Evolutionary conservation across 192 early-diverging fungal species (phyloP).

Genomic region (Umbelopsis sp.): DNA sequence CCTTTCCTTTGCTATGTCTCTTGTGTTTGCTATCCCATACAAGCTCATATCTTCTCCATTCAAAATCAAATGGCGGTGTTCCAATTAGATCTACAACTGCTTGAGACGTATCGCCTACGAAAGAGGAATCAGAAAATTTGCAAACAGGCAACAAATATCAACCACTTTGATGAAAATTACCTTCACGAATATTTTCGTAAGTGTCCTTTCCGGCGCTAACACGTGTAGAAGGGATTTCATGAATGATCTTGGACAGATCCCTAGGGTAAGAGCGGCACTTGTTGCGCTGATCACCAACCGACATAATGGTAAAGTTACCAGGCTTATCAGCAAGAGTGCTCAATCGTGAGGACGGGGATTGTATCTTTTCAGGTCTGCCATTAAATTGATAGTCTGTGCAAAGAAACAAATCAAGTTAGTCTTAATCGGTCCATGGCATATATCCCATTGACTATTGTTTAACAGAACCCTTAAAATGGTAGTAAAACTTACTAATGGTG

Average conservation of each 20-base stretch:
- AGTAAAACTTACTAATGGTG: conserved; percentile 32
- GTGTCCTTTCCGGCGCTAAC: conserved; percentile 47
- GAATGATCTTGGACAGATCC: conserved; percentile 40
- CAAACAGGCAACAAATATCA: not conserved
- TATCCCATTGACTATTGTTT: not conserved
- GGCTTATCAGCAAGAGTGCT: conserved; percentile 47
- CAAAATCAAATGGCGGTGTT: conserved; percentile 50
- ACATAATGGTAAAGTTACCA: conserved; percentile 51
- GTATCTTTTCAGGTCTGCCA: conserved; percentile 26
- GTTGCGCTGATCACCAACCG: conserved; percentile 47
- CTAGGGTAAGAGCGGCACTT: conserved; percentile 44
- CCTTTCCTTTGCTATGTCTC: conserved; percentile 36
- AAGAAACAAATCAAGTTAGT: not conserved
- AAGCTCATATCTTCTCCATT: conserved; percentile 44
- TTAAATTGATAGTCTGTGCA: conserved; percentile 41
- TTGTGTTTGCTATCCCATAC: conserved; percentile 36
- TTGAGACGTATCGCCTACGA: conserved; percentile 44
- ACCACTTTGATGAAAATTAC: conserved; percentile 4
- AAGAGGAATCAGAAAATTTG: not conserved
- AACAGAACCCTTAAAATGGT: not conserved
- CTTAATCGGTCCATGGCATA: not conserved
- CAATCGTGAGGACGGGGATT: conserved; percentile 23
- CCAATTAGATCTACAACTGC: conserved; percentile 49
- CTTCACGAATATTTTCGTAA: conserved; percentile 47
- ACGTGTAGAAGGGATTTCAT: conserved; percentile 43